Base-by-base conservation (phyloP, 805 yeast species). In the Candida easanensis region DNA sequence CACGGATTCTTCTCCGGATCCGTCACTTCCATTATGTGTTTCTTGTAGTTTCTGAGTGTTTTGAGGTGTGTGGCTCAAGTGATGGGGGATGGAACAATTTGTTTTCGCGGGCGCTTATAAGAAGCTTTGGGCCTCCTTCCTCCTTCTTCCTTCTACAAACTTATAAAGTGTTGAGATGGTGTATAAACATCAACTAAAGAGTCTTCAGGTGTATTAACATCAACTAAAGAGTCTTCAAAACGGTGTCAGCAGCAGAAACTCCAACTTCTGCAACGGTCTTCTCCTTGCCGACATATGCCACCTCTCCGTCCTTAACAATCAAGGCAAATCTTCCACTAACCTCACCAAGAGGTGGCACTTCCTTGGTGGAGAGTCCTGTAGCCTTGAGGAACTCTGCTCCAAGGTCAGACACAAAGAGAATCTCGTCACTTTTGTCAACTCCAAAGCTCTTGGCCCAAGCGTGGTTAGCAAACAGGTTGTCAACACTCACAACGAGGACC, bases 381-480 rank as follows among this genome's bases (percentile, higher is more conserved):
- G 72, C 56, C 52, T 65, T 66, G 50, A 84, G 70, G 60, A 84
- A 78, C 39, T 64, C 63, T 44, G 79, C 77, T 43, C 71, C 72
- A 33, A 84, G 77, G 63, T 85, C 93, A 50, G 80, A 65, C 44
- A 77, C 87, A 57, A 84, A 83, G 53, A 77, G 60, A 22, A 77
- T 62, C 57, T 66, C 61, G 16, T 51, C 51, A 27, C 62, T 45
- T 42, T 57, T 60, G 36, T 47, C 52, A 28, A 62, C 66, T 42
- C 58, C 61, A 42, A 65, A 52, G 18, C 42, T 42, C 56, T 63
- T 63, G 41, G 68, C 82, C 86, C 88, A 83, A 3, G 85, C 86
- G 36, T 74, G 68, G 56, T 72, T 65, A 28, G 84, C 86, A 58
- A 82, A 80, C n/a, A 88, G 79, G 55, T 82, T 86, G 62, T 83